Conservation (phyloP, 768 basidiomycete species). For the Podaxis sp. region DNA sequence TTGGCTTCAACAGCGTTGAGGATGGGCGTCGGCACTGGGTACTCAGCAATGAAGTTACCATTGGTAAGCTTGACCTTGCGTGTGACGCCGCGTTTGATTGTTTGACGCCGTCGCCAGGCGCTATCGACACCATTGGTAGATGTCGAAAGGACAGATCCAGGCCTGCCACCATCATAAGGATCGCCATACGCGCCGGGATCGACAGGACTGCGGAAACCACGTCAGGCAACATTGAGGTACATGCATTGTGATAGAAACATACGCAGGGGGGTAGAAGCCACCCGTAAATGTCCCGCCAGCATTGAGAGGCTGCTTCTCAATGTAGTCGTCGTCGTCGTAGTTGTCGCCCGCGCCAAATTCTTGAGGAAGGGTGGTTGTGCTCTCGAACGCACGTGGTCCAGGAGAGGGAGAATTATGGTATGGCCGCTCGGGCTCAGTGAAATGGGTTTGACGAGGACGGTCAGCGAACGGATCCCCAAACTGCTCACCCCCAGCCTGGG, state of each 20-base stretch:
- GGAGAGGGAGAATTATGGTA: conserved; percentile 33
- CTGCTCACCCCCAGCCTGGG: conserved; percentile 29
- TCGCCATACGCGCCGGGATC: conserved; percentile 68
- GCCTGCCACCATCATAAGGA: conserved; percentile 53
- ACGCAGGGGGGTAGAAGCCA: conserved; percentile 79
- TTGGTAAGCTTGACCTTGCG: conserved; percentile 91
- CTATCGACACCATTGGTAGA: conserved; percentile 57
- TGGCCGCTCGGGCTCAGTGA: conserved; percentile 52
- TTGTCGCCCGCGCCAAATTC: conserved; percentile 20
- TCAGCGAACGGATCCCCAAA: conserved; percentile 75
- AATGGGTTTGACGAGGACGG: conserved; percentile 58
- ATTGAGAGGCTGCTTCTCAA: conserved; percentile 78
- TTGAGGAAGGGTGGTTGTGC: conserved; percentile 52
- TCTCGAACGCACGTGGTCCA: conserved; percentile 52
- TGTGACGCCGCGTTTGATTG: conserved; percentile 89
- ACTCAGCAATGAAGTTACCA: conserved; percentile 91
- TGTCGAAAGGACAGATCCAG: conserved; percentile 47
- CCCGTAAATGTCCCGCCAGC: conserved; percentile 50
- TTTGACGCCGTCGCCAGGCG: conserved; percentile 77
- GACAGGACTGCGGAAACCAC: conserved; percentile 30
- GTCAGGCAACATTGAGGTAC: conserved; percentile 7
- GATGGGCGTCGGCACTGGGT: conserved; percentile 83
- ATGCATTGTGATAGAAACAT: conserved; percentile 26
- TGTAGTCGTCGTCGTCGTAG: conserved; percentile 65
- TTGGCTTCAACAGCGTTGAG: conserved; percentile 79